Evolutionary conservation across 2,329 filamentous ascomycete genomes (phyloP).

Genomic region (Hortaea werneckii): DNA sequence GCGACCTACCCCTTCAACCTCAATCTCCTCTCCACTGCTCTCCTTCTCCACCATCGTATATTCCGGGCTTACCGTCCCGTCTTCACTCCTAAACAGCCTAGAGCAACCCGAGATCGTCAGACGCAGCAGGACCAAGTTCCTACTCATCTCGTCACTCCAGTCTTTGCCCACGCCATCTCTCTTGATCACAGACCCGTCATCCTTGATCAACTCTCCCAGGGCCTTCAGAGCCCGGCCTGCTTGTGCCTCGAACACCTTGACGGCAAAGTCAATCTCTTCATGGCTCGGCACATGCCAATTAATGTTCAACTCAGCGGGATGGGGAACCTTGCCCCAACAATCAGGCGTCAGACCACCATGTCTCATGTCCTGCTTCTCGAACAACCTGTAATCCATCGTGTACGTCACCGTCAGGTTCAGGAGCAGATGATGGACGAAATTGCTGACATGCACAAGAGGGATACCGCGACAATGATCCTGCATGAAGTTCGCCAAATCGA

Average conservation of each 20-base stretch:
- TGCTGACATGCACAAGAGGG: conserved; percentile 90
- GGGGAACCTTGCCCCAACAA: conserved; percentile 75
- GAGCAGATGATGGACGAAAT: conserved; percentile 91
- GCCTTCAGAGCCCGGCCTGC: conserved; percentile 65
- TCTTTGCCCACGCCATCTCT: conserved; percentile 94
- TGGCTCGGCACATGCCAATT: conserved; percentile 80
- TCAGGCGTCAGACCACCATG: conserved; percentile 60
- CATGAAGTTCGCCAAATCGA: conserved; percentile 91
- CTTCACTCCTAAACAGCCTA: conserved; percentile 68
- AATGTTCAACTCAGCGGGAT: conserved; percentile 67
- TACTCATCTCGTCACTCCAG: conserved; percentile 93
- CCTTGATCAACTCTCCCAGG: conserved; percentile 68
- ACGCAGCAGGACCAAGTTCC: conserved; percentile 77
- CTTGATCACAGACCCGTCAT: conserved; percentile 64
- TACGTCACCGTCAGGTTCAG: conserved; percentile 93
- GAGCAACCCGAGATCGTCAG: conserved; percentile 87
- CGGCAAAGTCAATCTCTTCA: conserved; percentile 77
- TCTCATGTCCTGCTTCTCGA: conserved; percentile 65
- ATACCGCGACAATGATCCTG: conserved; percentile 89
- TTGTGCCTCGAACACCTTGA: conserved; percentile 80
- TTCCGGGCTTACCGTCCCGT: conserved; percentile 26
- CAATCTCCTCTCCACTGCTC: conserved; percentile 21
- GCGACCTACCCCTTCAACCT: conserved; percentile 7
- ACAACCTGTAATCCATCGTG: conserved; percentile 77
- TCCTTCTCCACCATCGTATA: conserved; percentile 45